Evolutionary conservation across 805 yeast genomes (phyloP).

Genomic region (Saccharomycopsis schoenii): DNA sequence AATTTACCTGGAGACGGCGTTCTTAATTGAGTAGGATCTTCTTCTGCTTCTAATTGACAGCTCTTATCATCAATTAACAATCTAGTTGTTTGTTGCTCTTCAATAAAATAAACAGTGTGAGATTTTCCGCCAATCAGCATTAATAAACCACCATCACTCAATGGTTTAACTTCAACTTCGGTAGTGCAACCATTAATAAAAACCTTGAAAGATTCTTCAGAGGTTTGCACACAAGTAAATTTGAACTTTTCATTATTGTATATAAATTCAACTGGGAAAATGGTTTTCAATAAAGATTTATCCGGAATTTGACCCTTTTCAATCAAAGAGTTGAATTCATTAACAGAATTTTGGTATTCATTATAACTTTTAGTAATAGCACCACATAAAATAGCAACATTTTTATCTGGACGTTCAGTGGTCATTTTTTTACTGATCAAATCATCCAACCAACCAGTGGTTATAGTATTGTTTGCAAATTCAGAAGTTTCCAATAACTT

Average conservation of each 20-base stretch:
- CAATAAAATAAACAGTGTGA: constrained; percentile 95
- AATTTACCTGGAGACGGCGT: constrained; percentile 99
- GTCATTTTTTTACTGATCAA: constrained; percentile 87
- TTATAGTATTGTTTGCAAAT: constrained; percentile 90
- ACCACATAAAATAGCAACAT: constrained; percentile 89
- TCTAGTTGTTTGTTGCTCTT: constrained; percentile 92
- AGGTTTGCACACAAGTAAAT: constrained; percentile 91
- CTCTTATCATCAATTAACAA: constrained; percentile 93
- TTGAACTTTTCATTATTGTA: constrained; percentile 90
- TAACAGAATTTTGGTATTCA: constrained; percentile 58
- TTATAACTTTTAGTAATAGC: constrained; percentile 94
- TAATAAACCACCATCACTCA: constrained; percentile 91
- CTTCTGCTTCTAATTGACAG: constrained; percentile 86
- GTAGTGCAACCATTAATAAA: constrained; percentile 90
- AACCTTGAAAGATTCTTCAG: constrained; percentile 73
- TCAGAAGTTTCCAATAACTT: constrained; percentile 93
- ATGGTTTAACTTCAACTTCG: constrained; percentile 77
- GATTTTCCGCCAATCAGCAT: constrained; percentile 85
- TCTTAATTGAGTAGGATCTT: constrained; percentile 96
- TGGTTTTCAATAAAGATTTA: constrained; percentile 69
- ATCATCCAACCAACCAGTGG: constrained; percentile 99
- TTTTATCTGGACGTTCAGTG: constrained; percentile 92
- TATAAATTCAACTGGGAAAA: constrained; percentile 89
- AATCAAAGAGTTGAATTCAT: constrained; percentile 63
- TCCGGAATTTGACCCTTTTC: constrained; percentile 95